phyloP scores from a whole-genome alignment of 2,329 filamentous ascomycete genomes.

The Aspergillus pseudoterreus region DNA sequence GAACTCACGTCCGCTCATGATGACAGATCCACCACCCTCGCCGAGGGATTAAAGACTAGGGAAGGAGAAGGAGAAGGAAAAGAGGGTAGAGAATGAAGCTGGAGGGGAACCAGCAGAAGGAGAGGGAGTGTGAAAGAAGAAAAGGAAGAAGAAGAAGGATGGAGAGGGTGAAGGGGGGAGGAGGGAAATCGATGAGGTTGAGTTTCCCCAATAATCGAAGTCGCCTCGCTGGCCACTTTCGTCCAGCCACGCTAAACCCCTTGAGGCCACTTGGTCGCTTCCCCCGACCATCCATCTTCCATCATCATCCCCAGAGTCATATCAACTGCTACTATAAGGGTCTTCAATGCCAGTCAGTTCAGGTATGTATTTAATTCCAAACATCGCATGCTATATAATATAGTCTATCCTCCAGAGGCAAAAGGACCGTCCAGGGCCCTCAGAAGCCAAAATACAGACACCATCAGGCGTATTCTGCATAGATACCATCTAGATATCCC shows the following conservation, averaged over 20 bases:
- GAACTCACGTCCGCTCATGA: constrained; percentile 58
- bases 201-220: constrained; percentile 8
- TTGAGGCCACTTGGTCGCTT: constrained; percentile 39
- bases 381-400: too few relatives aligned
- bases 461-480: too few relatives aligned
- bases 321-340: not conserved
- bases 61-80: constrained; percentile 16
- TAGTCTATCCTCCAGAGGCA: too few relatives aligned
- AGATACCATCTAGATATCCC: too few relatives aligned
- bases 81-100: constrained; percentile 24
- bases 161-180: constrained; percentile 21
- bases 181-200: constrained; percentile 20
- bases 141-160: constrained; percentile 22
- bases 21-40: constrained; percentile 41
- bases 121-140: constrained; percentile 23
- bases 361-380: too few relatives aligned
- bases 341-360: too few relatives aligned
- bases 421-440: too few relatives aligned
- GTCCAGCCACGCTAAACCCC: constrained; percentile 31
- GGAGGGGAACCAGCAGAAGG: constrained; percentile 33
- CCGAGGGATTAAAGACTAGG: constrained; percentile 14
- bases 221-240: constrained; percentile 37
- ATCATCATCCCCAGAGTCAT: not conserved
- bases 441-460: too few relatives aligned
- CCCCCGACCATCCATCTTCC: constrained; percentile 8